Base-by-base conservation (phyloP, 257 asterid genomes). In the Penstemon newberryi region DNA sequence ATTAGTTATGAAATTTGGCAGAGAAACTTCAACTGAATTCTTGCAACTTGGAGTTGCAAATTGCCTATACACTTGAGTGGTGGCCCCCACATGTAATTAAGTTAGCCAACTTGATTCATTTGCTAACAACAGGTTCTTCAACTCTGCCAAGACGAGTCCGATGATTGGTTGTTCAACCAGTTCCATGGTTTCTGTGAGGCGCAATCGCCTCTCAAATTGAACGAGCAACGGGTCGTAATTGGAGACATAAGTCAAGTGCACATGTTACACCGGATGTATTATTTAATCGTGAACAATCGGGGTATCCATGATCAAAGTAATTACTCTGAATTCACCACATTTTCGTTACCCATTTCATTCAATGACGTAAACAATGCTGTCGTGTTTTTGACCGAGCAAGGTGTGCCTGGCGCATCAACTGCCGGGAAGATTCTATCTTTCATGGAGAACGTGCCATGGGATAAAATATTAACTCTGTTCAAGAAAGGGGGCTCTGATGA, bases 241-340 rank as follows among this genome's bases (percentile, higher is more conserved):
- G 46, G 9, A 5, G 41, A 73, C 43, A 5, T 0, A 6, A 25
- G 8, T 25, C 63, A 56, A 8, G 6, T 5, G 1, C 89, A 84
- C 73, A 33, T 84, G 6, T 55, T 84, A 15, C 73, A 70, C 6
- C 63, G 37, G 13, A 69, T 83, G 85, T 73, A 83, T 61, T 15
- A 56, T 50, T 38, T 66, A 60, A 70, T 83, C 1, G 74, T 80
- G 38, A 70, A 58, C 60, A 70, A 70, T 6, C 11, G 37, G 36
- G 42, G 13, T 10, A 25, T 25, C 33, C 33, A 25, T 25, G 33
- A 25, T 25, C 3, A 25, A 25, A 25, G 33, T 2, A 25, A 25
- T 25, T 25, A 25, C 33, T 25, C 33, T 25, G 33, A 25, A 25
- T 25, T 25, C 33, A 25, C 33, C 33, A 25, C 33, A 25, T 25